Base-by-base conservation (phyloP, 2,329 filamentous ascomycete genomes). In the Magnaporthiopsis poae region DNA sequence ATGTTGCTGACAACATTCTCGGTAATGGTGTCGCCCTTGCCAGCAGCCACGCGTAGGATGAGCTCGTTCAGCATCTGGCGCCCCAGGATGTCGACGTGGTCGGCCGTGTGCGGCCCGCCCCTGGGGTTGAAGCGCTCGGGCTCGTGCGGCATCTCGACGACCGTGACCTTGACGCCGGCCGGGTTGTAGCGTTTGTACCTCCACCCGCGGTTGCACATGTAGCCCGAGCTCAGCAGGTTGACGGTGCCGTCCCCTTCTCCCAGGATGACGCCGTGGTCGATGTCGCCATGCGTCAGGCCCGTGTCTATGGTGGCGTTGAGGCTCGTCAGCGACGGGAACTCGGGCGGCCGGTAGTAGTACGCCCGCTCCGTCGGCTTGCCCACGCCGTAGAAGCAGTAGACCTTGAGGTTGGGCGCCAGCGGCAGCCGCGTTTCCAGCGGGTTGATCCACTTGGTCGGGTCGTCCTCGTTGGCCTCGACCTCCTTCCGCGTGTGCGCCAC, bases 161-260 rank as follows among this genome's bases (percentile, higher is more conserved):
- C 90, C 60, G 88, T 96, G 69, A 99, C 81, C 72, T 92, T 87
- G 39, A 89, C 84, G 1, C 89, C 88, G 0, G 92, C 90, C 0
- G 95, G 95, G 73, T 99, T 99, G 76, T 96, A 99, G 52, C 95
- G 85, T 77, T 92, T 92, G 77, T 97, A 90, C 67, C 88, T 88
- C 95, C 95, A 99, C 3, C 95, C 95, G 72, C 89, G 92, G 71
- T 92, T 90, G 76, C 95, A 99, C 95, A 99, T 98, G 76, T 98
- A 99, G 2, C 94, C 95, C 0, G 88, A 87, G 71, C 90, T 96
- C 13, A 99, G 79, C n/a, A 99, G 78, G 70, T 93, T 96, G 60
- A 99, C 95, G 0, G 95, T 99, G 1, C 95, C 95, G 72, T 99
- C 95, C 4, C 95, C 95, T 76, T 98, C 95, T 56, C 94, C 94